These are phyloP conservation scores for Coelastrella sp. DNA, from an alignment of 139 green algal genomes.

Conservation along the genomic window DNA sequence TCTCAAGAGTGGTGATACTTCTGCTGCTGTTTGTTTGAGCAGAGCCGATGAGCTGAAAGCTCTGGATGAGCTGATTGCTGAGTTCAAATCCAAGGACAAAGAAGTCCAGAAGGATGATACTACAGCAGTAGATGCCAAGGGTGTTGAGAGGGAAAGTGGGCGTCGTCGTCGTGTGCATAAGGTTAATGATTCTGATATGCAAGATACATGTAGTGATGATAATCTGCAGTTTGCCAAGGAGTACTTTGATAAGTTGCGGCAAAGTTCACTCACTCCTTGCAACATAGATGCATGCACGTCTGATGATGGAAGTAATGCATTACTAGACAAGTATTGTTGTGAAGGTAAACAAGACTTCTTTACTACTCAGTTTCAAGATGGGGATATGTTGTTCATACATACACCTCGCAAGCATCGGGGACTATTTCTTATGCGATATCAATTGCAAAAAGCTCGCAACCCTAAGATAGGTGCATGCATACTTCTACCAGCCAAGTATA, in stretches of 20 bases:
- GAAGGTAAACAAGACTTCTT: neutral
- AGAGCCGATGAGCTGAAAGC: neutral
- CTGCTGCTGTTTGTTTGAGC: neutral
- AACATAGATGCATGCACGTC: neutral
- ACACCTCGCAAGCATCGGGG: neutral
- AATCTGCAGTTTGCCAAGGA: neutral
- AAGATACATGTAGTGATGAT: no score
- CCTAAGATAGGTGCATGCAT: neutral
- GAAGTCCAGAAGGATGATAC: neutral
- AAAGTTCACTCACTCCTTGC: neutral
- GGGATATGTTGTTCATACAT: neutral
- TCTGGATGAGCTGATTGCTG: constrained; percentile 7
- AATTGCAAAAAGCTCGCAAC: neutral
- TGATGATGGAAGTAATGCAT: constrained; percentile 14
- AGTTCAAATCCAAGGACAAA: neutral
- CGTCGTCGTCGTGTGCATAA: no score
- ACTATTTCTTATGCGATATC: constrained; percentile 2
- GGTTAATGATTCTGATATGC: no score
- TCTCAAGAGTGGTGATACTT: neutral
- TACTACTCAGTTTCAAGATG: neutral
- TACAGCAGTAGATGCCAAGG: neutral
- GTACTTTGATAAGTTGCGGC: neutral
- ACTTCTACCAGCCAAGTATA: neutral
- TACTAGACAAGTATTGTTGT: neutral
- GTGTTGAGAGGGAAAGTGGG: no score